Evolutionary conservation across 1,284 basidiomycete species (phyloP), one percentile per base, ranked within the genome.

Genomic region (Boletellus deceptivus): DNA sequence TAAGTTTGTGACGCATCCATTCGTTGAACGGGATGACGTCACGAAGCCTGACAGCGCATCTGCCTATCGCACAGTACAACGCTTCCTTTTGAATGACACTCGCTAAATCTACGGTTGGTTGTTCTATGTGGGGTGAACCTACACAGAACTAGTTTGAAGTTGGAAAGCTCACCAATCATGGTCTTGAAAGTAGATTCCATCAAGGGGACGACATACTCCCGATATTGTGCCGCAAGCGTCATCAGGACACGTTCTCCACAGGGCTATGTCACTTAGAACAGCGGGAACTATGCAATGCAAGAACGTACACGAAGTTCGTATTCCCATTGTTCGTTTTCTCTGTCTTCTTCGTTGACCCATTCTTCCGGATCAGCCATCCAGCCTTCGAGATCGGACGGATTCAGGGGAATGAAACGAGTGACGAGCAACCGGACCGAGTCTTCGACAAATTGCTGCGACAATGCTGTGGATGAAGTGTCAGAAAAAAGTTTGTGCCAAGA

Each of bases 311-410:
- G 77, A 52, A 94, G 82, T 61, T 93, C 89, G 61, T 81, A 95
- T 53, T 91, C 85, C 93, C 93, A 96, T 53, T 86, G 80, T 27
- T 92, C 91, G 53, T 86, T 88, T 58, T 92, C 93, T 56, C 86
- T 88, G 54, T 90, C 88, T 69, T 94, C 91, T 2, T 80, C 67
- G 53, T 91, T 87, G 5, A 93, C 80, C 91, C 92, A 96, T 62
- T 93, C 90, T 70, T 96, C 93, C 0, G 92, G 91, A 68, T 93
- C 90, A 24, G 79, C 76, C 71, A 86, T 79, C 84, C 93, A 90
- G 3, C 74, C 77, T 56, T 91, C 83, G 5, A 95, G 76, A 66
- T 95, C 92, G 5, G 77, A 71, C 1, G 86, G 78, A 49, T 87
- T 89, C 31, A 95, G 74, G 4, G 90, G 90, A 63, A 96, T 85